A percentile compares a stretch with the other conserved stretches of the same genome.
Conservation (phyloP, 2,329 filamentous ascomycete genomes). For the Cladosporium sp. region DNA sequence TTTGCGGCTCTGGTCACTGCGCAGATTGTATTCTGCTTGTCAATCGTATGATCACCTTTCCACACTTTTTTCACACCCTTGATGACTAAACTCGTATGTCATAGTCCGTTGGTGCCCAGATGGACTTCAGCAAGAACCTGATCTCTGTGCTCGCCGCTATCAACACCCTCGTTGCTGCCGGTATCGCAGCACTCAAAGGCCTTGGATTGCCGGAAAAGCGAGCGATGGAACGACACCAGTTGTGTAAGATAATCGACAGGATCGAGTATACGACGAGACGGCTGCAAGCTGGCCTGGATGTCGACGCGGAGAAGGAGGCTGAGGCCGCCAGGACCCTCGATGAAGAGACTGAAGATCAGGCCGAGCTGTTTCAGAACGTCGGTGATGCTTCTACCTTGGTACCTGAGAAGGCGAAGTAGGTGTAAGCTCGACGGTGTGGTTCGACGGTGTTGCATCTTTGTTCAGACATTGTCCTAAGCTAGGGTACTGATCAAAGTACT, state of each 20-base stretch:
- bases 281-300: conserved; percentile 12
- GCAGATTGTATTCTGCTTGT: conserved; percentile 15
- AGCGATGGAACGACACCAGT: conserved; percentile 10
- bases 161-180: conserved; percentile 15
- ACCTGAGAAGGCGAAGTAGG: background rate
- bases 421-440: no score
- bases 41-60: background rate
- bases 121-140: conserved; percentile 1
- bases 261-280: conserved; percentile 13
- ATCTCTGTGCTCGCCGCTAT: conserved; percentile 14
- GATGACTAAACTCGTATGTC: no score
- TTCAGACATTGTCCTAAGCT: no score
- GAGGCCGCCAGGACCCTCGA: conserved; percentile 5
- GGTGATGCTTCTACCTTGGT: background rate
- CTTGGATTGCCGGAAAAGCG: conserved; percentile 16
- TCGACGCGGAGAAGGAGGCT: conserved; percentile 13
- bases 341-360: conserved; percentile 13
- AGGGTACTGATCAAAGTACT: no score
- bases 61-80: no score
- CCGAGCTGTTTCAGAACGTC: background rate
- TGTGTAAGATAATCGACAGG: conserved; percentile 11
- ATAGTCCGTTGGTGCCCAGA: conserved; percentile 14
- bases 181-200: conserved; percentile 14
- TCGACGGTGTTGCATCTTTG: no score
- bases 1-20: conserved; percentile 8